These are phyloP conservation scores for Aureobasidium pullulans DNA, from an alignment of 2,329 filamentous ascomycete genomes.

Conservation along the genomic window DNA sequence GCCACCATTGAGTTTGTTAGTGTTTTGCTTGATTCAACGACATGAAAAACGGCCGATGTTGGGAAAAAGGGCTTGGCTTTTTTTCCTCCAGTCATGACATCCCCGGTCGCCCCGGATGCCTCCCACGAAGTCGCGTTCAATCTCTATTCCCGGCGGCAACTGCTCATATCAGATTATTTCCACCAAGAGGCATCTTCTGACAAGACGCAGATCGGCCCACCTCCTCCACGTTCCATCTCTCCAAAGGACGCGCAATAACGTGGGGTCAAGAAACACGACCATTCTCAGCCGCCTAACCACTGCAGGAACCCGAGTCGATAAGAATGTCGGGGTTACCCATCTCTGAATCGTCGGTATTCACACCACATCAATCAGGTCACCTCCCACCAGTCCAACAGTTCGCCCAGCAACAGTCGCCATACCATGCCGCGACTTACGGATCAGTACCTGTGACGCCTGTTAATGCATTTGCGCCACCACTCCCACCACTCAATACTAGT, in stretches of 20 bases:
- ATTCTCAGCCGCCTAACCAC: background rate
- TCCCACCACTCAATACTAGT: background rate
- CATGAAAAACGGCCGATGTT: constrained; percentile 1
- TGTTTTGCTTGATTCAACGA: constrained; percentile 10
- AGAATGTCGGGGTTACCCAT: constrained; percentile 3
- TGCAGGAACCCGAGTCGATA: constrained; percentile 3
- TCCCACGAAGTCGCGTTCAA: background rate
- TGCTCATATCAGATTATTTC: constrained; percentile 4
- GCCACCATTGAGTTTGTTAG: constrained; percentile 3
- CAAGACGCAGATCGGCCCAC: background rate
- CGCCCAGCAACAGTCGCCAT: background rate
- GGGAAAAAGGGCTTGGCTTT: constrained; percentile 12
- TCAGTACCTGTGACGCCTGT: constrained; percentile 10
- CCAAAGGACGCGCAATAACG: background rate
- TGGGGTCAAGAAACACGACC: background rate
- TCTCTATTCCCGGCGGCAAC: constrained; percentile 7
- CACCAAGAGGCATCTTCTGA: constrained; percentile 2
- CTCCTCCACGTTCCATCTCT: background rate
- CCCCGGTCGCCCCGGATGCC: constrained; percentile 5
- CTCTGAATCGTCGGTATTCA: background rate
- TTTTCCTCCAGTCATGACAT: constrained; percentile 1
- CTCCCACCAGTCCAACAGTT: constrained; percentile 6
- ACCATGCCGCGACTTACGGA: background rate
- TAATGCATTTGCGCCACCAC: constrained; percentile 1
- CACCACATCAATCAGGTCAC: background rate